Evolutionary conservation across 2,329 filamentous ascomycete genomes (phyloP).

Genomic region (Esteya vermicola): DNA sequence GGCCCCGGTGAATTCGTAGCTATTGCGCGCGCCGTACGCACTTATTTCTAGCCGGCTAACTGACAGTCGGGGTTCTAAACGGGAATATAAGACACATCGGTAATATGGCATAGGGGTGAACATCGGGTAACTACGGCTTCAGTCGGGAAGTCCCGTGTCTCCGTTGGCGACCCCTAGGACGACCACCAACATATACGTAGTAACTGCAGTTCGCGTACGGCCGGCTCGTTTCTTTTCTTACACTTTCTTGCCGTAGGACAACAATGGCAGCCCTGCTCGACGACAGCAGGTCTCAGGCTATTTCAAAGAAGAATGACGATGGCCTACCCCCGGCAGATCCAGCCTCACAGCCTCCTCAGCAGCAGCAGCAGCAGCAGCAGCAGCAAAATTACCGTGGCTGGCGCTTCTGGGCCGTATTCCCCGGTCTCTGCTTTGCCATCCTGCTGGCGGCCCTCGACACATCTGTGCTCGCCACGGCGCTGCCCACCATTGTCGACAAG

Average conservation of each 20-base stretch:
- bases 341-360: too few species aligned
- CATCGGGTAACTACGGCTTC: too few species aligned
- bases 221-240: neutral
- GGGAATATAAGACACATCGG: too few species aligned
- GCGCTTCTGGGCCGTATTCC: slow-evolving; percentile 2
- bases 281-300: neutral
- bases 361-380: neutral
- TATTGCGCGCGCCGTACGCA: too few species aligned
- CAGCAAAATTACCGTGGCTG: neutral
- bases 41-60: too few species aligned
- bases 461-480: neutral
- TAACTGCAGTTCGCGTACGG: too few species aligned
- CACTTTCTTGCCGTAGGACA: neutral
- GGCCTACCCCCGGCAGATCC: neutral
- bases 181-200: too few species aligned
- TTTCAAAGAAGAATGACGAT: slow-evolving; percentile 1
- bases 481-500: slow-evolving; percentile 1
- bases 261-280: neutral
- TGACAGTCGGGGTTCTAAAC: too few species aligned
- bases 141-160: too few species aligned
- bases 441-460: slow-evolving; percentile 1
- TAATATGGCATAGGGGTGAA: too few species aligned
- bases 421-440: slow-evolving; percentile 2
- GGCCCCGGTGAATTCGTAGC: too few species aligned
- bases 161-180: too few species aligned